These are phyloP conservation scores for Tolypocladium ovalisporum DNA, from an alignment of 2,329 filamentous ascomycete genomes.

Conservation along the genomic window DNA sequence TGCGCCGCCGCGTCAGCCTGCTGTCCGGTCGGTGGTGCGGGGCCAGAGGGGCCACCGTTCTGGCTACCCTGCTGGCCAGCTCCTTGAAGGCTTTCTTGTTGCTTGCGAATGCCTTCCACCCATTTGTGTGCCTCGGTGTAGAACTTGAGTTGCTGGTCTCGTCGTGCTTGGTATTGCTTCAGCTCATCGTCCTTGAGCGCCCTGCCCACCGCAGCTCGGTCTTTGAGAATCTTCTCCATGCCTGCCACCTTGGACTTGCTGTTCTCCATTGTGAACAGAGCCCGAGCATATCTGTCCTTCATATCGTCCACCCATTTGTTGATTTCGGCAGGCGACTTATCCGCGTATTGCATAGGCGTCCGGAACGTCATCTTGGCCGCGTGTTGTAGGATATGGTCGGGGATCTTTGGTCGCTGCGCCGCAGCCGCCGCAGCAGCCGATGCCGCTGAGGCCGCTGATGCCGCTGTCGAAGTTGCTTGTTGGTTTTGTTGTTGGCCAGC, in stretches of 20 bases:
- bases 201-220: conserved; percentile 30
- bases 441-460: not conserved
- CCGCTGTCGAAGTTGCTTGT: not conserved
- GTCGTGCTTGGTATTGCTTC: conserved; percentile 30
- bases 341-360: conserved; percentile 28
- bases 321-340: conserved; percentile 30
- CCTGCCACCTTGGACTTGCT: conserved; percentile 27
- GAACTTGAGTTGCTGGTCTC: conserved; percentile 31
- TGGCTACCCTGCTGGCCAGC: conserved; percentile 12
- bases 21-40: conserved; percentile 13
- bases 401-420: conserved; percentile 21
- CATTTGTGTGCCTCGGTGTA: conserved; percentile 36
- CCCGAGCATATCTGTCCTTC: conserved; percentile 35
- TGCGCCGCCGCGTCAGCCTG: conserved; percentile 12
- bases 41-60: conserved; percentile 7
- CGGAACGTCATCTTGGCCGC: conserved; percentile 36
- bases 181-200: conserved; percentile 35
- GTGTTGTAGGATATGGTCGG: conserved; percentile 34
- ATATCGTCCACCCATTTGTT: conserved; percentile 38
- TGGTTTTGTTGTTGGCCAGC: conserved; percentile 10
- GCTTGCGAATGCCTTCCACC: conserved; percentile 35
- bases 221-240: conserved; percentile 31
- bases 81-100: conserved; percentile 25
- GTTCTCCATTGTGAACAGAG: conserved; percentile 38
- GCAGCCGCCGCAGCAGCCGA: conserved; percentile 7